Base-by-base conservation (phyloP, 345 rosid genomes). In the Bruguiera parviflora region DNA sequence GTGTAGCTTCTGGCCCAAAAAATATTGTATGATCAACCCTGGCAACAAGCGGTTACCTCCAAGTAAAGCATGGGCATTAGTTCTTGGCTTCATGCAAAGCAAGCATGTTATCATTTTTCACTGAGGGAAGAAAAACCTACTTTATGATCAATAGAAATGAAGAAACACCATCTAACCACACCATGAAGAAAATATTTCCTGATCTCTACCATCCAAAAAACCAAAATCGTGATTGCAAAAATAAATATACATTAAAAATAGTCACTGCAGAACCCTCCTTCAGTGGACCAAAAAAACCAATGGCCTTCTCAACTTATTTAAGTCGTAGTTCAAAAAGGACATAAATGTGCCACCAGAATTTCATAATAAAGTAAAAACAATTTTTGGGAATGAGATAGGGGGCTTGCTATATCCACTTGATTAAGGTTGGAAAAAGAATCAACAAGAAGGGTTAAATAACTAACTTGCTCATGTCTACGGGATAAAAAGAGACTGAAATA, bases 371-470 rank as follows among this genome's bases (percentile, higher is more conserved):
- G 63, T 27, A 2, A 43, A 35, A 18, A 67, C 35, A 67, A 8
- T 57, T 58, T 27, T 56, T 27, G 53, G 16, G 24, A 6, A 39
- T 35, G 25, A 6, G 24, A 68, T 2, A 39, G 18, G 22, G 52
- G 8, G n/a, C 49, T 43, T 5, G 0, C 18, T 3, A 43, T 15
- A 43, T 43, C 18, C 49, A 13, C 19, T 43, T 43, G 18, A 43
- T 43, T 43, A 43, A 13, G 49, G 18, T 43, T 43, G 49, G 19
- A 7, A 61, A 21, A 32, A 32, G 18, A 9, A 29, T 5, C 8
- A 10, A 35, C 5, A 69, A 18, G 53, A 70, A 70, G 32, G 25
- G 33, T 25, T 56, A 28, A 19, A 10, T 70, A 63, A 71, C 63
- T 63, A 18, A 32, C 18, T 32, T 52, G 11, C 55, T 25, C 62